These are phyloP conservation scores for Flaveria brownii DNA, from an alignment of 129 eudicot species.

Conservation along the genomic window DNA sequence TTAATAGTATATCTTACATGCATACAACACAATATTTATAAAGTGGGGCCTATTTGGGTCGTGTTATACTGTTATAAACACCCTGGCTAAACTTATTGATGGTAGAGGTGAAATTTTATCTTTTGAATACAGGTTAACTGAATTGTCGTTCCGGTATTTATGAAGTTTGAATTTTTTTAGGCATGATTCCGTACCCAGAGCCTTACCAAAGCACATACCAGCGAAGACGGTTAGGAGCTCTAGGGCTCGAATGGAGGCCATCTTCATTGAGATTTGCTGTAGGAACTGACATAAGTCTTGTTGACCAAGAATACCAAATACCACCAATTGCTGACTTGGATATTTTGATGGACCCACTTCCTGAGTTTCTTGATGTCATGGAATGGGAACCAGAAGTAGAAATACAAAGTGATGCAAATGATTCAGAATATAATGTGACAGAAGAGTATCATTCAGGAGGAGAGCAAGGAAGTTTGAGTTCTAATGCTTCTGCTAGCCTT, in stretches of 20 bases:
- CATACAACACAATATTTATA: background rate
- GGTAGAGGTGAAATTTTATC: background rate
- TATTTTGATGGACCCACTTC: slow-evolving; percentile 75
- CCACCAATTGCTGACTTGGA: slow-evolving; percentile 88
- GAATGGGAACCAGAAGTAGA: slow-evolving; percentile 95
- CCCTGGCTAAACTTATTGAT: background rate
- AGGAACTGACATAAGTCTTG: slow-evolving; percentile 77
- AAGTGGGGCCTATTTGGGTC: too few species aligned
- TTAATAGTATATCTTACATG: background rate
- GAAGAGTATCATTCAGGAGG: slow-evolving; percentile 73
- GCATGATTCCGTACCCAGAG: slow-evolving; percentile 95
- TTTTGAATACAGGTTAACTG: background rate
- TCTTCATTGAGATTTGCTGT: slow-evolving; percentile 77
- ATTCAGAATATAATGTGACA: slow-evolving; percentile 80
- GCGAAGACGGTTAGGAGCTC: slow-evolving; percentile 77
- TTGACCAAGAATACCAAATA: slow-evolving; percentile 81
- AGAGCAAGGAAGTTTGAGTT: slow-evolving; percentile 62
- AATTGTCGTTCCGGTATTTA: background rate
- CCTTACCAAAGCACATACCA: slow-evolving; percentile 93
- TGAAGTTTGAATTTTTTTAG: slow-evolving; percentile 40
- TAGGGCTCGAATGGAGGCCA: slow-evolving; percentile 92
- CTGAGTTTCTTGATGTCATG: slow-evolving; percentile 88
- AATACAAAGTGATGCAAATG: slow-evolving; percentile 79
- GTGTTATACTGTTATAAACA: background rate
- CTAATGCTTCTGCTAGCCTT: slow-evolving; percentile 54